phyloP scores from a whole-genome alignment of 2,329 filamentous ascomycete genomes.

The Fusarium verticillioides region DNA sequence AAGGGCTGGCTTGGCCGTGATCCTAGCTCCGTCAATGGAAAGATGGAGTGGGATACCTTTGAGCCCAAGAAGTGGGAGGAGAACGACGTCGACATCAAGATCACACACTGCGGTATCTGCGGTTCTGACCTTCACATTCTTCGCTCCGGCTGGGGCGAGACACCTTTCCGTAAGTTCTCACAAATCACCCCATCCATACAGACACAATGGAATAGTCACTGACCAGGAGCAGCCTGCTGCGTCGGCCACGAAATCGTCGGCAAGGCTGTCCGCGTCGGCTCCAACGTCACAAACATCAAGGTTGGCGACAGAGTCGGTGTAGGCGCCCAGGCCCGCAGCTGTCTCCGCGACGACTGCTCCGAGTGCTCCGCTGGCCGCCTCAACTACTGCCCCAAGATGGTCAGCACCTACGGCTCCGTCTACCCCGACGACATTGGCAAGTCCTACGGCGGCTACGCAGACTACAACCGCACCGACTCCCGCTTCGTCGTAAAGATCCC shows the following conservation, averaged over 20 bases:
- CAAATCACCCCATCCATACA: not conserved
- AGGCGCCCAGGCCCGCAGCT: constrained; percentile 68
- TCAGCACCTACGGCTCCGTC: constrained; percentile 63
- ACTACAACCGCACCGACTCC: constrained; percentile 47
- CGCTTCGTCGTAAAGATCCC: constrained; percentile 62
- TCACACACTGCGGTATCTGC: constrained; percentile 74
- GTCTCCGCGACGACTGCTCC: constrained; percentile 56
- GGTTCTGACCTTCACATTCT: constrained; percentile 69
- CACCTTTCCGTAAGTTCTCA: constrained; percentile 51
- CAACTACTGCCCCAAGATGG: constrained; percentile 54
- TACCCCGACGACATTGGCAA: constrained; percentile 58
- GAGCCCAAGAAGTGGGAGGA: constrained; percentile 72
- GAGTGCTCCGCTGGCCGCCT: constrained; percentile 55
- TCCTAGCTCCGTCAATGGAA: constrained; percentile 55
- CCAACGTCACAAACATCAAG: constrained; percentile 59
- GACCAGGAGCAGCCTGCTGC: constrained; percentile 54
- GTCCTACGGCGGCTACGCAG: constrained; percentile 60
- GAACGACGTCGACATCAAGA: constrained; percentile 70
- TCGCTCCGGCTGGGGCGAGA: constrained; percentile 60
- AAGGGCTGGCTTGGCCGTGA: constrained; percentile 62
- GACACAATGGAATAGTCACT: constrained; percentile 7
- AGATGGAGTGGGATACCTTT: constrained; percentile 65
- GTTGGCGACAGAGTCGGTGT: constrained; percentile 73
- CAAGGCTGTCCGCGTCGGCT: constrained; percentile 63
- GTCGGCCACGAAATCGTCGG: constrained; percentile 76